Base-by-base conservation (phyloP, 2,329 filamentous ascomycete species). In the Penicillium sumatraense region DNA sequence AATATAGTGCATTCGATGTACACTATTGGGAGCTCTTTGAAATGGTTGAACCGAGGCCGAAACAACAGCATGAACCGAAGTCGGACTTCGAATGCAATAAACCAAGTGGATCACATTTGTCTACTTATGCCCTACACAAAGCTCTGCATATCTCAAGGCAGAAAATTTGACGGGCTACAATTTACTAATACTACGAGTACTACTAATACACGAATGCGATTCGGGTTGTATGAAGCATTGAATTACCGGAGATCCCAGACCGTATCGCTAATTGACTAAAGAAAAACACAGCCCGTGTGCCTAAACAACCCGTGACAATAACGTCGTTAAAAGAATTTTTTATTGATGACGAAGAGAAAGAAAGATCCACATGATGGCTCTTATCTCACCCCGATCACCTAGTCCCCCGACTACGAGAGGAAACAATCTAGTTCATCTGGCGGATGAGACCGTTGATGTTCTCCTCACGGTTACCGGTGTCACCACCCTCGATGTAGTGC, bases 401-500 rank as follows among this genome's bases (percentile, higher is more conserved):
- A 24, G 42, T 42, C 31, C 46, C 48, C 29, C 54, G 51, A 52
- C 26, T 27, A 45, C 45, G 51, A 42, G 38, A 51, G 44, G 48
- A 59, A 51, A 31, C 47, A 66, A 66, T 68, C 70, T 96, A 99
- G 87, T 98, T 98, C 95, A 98, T 98, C 84, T 96, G 91, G 81
- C 91, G 88, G 84, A 99, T 89, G 76, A 98, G 87, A 73, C 81
- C 84, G 82, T 98, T 98, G 87, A 98, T 97, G 83, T 93, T 88
- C 74, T 98, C 93, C 86, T 99, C 95, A 69, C 95, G 90, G 88
- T 99, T 98, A 79, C 95, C 95, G 71, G 96, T 84, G 81, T 99
- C 95, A 89, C 95, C 95, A 81, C 93, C 95, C 86, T 97, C 90
- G 64, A 98, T 90, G 84, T 91, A 98, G 85, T 98, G 93, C 86